Conservation (phyloP, 2,329 filamentous ascomycete species). For the Cordyceps tenuipes region DNA sequence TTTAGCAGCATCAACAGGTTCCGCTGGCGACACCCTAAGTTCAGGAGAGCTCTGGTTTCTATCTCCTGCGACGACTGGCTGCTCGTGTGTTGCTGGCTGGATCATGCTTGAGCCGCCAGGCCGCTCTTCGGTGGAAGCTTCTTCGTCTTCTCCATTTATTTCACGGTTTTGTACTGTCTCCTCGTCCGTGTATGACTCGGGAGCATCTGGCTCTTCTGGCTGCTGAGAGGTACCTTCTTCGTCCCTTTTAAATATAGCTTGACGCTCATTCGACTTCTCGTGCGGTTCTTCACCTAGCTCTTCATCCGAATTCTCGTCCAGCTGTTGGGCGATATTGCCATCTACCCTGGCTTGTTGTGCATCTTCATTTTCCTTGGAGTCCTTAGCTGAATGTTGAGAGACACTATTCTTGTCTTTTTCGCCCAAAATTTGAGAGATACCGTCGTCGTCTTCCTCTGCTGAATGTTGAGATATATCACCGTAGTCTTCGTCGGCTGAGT, state of each 20-base stretch:
- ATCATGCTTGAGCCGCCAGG: background rate
- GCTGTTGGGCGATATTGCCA: too few relatives aligned
- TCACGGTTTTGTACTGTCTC: background rate
- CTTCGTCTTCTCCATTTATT: background rate
- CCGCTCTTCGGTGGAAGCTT: constrained; percentile 6
- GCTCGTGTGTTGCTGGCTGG: background rate
- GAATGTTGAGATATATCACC: too few relatives aligned
- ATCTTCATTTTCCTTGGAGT: too few relatives aligned
- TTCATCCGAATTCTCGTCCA: background rate
- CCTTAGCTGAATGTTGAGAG: too few relatives aligned
- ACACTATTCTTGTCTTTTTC: too few relatives aligned
- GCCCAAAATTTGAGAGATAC: too few relatives aligned
- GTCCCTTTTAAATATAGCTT: background rate
- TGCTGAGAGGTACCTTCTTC: background rate
- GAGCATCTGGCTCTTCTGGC: background rate
- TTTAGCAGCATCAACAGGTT: background rate
- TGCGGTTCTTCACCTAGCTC: background rate
- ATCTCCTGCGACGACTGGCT: background rate
- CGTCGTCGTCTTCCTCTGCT: too few relatives aligned
- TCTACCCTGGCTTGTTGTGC: background rate
- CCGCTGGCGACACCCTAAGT: background rate
- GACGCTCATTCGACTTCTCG: background rate
- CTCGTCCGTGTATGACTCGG: background rate
- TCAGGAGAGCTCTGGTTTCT: background rate
- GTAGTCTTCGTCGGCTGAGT: too few relatives aligned